Evolutionary conservation across 441 rosid genomes (phyloP).

Genomic region (Melastoma candidum): DNA sequence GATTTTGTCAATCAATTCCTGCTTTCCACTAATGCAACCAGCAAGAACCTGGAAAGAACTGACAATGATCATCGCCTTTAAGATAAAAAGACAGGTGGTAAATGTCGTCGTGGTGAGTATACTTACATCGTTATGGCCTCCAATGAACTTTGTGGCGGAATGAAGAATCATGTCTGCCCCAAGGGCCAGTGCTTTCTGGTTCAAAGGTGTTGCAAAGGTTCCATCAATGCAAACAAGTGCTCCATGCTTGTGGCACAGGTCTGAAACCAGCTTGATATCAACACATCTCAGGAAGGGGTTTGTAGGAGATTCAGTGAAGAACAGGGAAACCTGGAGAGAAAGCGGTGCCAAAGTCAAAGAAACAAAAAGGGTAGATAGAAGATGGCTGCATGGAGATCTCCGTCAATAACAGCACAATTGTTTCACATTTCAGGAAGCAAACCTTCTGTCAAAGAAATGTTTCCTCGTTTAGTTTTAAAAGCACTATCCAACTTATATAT

Average conservation of each 20-base stretch:
- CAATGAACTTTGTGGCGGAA: slow-evolving; percentile 89
- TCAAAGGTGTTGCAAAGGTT: slow-evolving; percentile 95
- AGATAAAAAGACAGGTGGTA: too few relatives aligned
- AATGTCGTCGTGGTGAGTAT: slow-evolving; percentile 8
- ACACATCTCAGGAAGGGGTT: slow-evolving; percentile 95
- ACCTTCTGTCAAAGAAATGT: too few relatives aligned
- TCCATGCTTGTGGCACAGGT: slow-evolving; percentile 80
- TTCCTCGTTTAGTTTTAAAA: too few relatives aligned
- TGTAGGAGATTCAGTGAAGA: slow-evolving; percentile 93
- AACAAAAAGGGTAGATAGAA: too few relatives aligned
- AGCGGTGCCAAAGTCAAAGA: slow-evolving; percentile 3
- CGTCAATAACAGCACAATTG: too few relatives aligned
- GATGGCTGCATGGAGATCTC: too few relatives aligned
- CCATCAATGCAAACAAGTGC: slow-evolving; percentile 95
- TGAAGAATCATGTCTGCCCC: slow-evolving; percentile 97
- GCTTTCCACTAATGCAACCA: slow-evolving; percentile 82
- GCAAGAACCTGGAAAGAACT: slow-evolving; percentile 61
- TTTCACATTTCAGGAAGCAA: too few relatives aligned
- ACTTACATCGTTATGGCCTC: slow-evolving; percentile 95
- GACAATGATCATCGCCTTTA: too few relatives aligned
- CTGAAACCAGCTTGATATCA: slow-evolving; percentile 78
- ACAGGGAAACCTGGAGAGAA: slow-evolving; percentile 68
- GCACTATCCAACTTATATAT: slow-evolving; percentile 10
- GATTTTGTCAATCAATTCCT: slow-evolving; percentile 53
- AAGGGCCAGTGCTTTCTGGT: slow-evolving; percentile 86